Evolutionary conservation across 2,329 filamentous ascomycete species (phyloP), one percentile per base, ranked within the genome.

Genomic region (Fusarium heterosporum): DNA sequence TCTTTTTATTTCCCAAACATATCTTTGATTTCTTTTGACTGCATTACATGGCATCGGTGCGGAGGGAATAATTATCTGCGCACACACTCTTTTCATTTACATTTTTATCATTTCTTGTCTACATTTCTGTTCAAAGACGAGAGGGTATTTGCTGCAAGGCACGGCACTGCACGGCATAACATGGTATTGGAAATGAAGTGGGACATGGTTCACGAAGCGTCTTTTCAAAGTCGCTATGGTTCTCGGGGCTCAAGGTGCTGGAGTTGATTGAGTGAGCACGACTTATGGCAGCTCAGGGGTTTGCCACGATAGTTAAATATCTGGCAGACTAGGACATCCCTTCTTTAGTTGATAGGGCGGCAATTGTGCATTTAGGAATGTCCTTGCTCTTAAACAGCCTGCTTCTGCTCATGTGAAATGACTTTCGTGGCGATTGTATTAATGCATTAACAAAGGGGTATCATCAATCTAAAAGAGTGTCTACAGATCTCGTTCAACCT

Each of bases 111-210:
- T 62, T 55, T 57, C 50, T 50, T 49, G 41, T 63, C 55, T 42
- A 41, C 22, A 52, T 55, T 66, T 57, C 46, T 64, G 40, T 64
- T 65, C 58, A 58, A 66, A 73, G 69, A 72, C 43, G 55, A 61
- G 61, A 64, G 40, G 61, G 41, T 57, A 64, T 57, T 52, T 72
- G 72, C 71, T 72, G 71, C 71, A 57, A 73, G 70, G 72, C 71
- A 72, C 59, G 64, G 58, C 45, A 66, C 22, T 54, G 48, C 17
- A 61, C 34, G 55, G 50, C 42, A 42, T 34, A 47, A 30, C 14
- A 58, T 42, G 39, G 49, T 28, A 54, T 28, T 36, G 42, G 57
- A 39, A 51, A 55, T 17, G 25, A 52, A 26, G 46, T 42, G 45
- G 52, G 8, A 48, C 32, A 48, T 19, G 42, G 30, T 48, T 69